Evolutionary conservation across 164 flowering plant genomes (phyloP), one percentile per base, ranked within the genome.

Genomic region (Berberis thunbergii): DNA sequence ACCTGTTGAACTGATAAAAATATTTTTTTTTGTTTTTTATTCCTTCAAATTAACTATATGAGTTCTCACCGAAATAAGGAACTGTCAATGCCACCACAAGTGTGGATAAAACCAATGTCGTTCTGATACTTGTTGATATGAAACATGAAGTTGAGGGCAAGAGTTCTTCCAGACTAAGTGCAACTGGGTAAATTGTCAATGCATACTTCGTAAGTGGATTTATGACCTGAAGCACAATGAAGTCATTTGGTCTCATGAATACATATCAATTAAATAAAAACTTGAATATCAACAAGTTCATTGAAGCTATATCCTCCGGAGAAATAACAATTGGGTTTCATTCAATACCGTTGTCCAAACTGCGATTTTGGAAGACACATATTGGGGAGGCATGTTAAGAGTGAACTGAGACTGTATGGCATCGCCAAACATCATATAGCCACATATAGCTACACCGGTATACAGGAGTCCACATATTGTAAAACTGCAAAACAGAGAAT

Each of bases 201-300:
- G 88, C 88, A 70, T 80, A 88, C 76, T 86, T 86, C 44, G 87
- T 62, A 50, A 86, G 44, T n/a, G 96, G 92, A 61, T 70, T 78
- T 41, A 82, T 64, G 53, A 86, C 84, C 96, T 88, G 39, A 46
- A 77, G 62, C 8, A 45, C n/a, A 60, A 49, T 2, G 43, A 13
- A 57, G 12, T 7, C 46, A 1, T 58, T 45, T 45, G 6, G 7
- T 41, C 48, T 11, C 57, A 49, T 6, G 42, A 10, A 66, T 7
- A 41, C 13, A 8, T 8, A 4, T 12, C 42, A 5, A 26, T 26
- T 26, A 26, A 26, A 26, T 26, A 26, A 45, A 63, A 43, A 50
- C 40, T 4, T 1, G 44, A 26, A 26, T 26, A 26, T 26, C 26
- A 26, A 26, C 26, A 26, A 26, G 26, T 26, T 26, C 26, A 26